Percentiles rank a stretch among this genome's conserved stretches.
These are phyloP conservation scores for Nasturtium officinale DNA, from an alignment of 345 rosid species.

Conservation along the genomic window DNA sequence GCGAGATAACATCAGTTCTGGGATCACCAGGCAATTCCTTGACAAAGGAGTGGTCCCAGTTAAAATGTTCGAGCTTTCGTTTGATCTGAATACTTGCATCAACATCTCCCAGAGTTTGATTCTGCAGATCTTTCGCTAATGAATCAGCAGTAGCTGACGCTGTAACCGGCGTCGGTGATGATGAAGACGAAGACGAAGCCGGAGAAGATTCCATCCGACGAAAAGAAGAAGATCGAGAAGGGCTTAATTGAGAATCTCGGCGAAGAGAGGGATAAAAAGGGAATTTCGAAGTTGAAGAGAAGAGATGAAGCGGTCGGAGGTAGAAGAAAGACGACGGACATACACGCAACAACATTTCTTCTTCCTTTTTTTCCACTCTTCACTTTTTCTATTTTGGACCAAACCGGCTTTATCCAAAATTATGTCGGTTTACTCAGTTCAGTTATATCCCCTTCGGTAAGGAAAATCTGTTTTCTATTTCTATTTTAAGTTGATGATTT, in stretches of 20 bases:
- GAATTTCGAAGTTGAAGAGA: conserved; percentile 29
- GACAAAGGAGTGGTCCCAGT: conserved; percentile 91
- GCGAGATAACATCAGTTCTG: conserved; percentile 63
- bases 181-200: conserved; percentile 45
- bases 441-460: background rate
- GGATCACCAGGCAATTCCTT: conserved; percentile 86
- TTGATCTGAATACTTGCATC: conserved; percentile 35
- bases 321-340: conserved; percentile 47
- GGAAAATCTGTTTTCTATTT: background rate
- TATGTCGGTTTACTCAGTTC: background rate
- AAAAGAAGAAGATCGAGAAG: conserved; percentile 36
- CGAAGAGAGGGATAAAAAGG: conserved; percentile 40
- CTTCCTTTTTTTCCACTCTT: conserved; percentile 12
- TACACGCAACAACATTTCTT: conserved; percentile 45
- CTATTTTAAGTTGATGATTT: background rate
- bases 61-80: conserved; percentile 68
- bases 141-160: conserved; percentile 63
- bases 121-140: conserved; percentile 66
- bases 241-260: conserved; percentile 35
- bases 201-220: conserved; percentile 42
- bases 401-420: conserved; percentile 25
- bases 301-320: conserved; percentile 50
- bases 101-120: conserved; percentile 54
- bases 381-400: conserved; percentile 34
- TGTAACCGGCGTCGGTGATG: conserved; percentile 39